Percentiles rank a stretch among this genome's conserved stretches.
phyloP scores from a whole-genome alignment of 176 grass and related monocot genomes.

The Raddia distichophylla region DNA sequence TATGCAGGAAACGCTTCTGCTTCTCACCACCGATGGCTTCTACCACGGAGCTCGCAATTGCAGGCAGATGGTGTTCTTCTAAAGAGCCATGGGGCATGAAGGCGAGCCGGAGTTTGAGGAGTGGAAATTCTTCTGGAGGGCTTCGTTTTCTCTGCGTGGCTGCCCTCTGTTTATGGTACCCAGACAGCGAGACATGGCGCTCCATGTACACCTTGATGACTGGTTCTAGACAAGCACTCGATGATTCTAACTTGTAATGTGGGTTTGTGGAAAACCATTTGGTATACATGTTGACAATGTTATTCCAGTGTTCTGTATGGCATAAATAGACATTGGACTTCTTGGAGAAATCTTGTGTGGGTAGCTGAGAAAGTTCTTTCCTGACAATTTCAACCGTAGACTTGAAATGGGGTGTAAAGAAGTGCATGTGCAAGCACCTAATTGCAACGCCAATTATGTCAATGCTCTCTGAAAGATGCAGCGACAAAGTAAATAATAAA shows the following conservation, averaged over 20 bases:
- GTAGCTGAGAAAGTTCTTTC: conserved; percentile 1
- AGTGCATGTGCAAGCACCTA: neutral
- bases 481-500: neutral
- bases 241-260: neutral
- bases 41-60: neutral
- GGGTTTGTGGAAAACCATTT: neutral
- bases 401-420: neutral
- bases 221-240: neutral
- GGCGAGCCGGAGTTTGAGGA: neutral
- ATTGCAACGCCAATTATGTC: neutral
- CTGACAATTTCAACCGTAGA: neutral
- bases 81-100: neutral
- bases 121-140: neutral
- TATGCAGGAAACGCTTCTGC: neutral
- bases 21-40: neutral
- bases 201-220: neutral
- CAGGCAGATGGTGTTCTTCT: neutral
- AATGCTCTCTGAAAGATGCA: conserved; percentile 25
- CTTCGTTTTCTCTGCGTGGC: neutral
- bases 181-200: neutral
- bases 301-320: neutral
- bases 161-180: neutral
- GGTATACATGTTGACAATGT: neutral
- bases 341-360: neutral
- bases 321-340: neutral